Evolutionary conservation across 192 early-diverging fungal genomes (phyloP).

Genomic region (Mortierella antarctica): DNA sequence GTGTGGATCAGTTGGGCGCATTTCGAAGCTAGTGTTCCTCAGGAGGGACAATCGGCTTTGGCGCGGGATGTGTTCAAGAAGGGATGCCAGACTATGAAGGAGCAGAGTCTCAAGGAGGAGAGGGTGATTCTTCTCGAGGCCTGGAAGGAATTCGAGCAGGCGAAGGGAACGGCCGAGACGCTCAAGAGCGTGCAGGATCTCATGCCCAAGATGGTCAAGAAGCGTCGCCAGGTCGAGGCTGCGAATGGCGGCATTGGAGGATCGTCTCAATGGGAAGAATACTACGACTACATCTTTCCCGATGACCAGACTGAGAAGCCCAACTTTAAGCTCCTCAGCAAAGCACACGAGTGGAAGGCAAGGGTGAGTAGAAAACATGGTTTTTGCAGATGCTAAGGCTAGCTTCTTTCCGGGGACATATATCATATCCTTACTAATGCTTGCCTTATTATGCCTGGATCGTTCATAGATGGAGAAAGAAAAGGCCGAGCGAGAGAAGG

Average conservation of each 20-base stretch:
- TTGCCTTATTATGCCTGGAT: neutral
- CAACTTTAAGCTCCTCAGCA: slow-evolving; percentile 90
- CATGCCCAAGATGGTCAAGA: slow-evolving; percentile 94
- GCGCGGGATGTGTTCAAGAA: slow-evolving; percentile 83
- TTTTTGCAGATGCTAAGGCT: neutral
- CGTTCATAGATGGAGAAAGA: slow-evolving; percentile 18
- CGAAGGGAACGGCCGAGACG: slow-evolving; percentile 64
- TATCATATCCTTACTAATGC: neutral
- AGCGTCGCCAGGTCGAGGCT: slow-evolving; percentile 76
- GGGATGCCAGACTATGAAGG: slow-evolving; percentile 77
- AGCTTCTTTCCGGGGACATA: neutral
- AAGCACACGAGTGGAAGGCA: slow-evolving; percentile 88
- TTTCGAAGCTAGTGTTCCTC: slow-evolving; percentile 81
- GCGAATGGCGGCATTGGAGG: slow-evolving; percentile 52
- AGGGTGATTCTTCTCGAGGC: slow-evolving; percentile 89
- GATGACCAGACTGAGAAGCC: slow-evolving; percentile 92
- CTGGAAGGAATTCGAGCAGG: slow-evolving; percentile 88
- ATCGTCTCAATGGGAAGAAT: slow-evolving; percentile 90
- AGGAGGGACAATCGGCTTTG: slow-evolving; percentile 60
- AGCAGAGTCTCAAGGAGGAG: slow-evolving; percentile 84
- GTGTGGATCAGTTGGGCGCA: slow-evolving; percentile 96
- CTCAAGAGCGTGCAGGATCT: slow-evolving; percentile 72
- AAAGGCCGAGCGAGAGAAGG: slow-evolving; percentile 19
- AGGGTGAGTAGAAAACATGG: neutral
- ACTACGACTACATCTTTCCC: slow-evolving; percentile 98